Evolutionary conservation across 1,284 basidiomycete genomes (phyloP).

Genomic region (Austroboletus olivaceoglutinosus): DNA sequence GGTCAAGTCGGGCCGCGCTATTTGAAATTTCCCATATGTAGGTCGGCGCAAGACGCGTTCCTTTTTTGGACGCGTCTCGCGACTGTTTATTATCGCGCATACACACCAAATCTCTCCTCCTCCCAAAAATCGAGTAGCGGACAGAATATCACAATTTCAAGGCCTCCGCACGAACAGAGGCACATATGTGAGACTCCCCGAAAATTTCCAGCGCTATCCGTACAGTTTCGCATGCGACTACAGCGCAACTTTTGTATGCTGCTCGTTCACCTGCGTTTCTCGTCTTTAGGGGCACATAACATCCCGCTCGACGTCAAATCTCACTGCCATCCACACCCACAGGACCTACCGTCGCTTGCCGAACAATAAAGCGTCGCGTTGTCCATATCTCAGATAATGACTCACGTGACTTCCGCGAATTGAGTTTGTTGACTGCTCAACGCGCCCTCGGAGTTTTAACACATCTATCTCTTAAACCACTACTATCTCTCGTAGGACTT

Average conservation of each 20-base stretch:
- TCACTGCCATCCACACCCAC: constrained; percentile 2
- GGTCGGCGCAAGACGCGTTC: constrained; percentile 44
- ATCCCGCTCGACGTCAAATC: constrained; percentile 8
- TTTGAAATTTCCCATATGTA: constrained; percentile 29
- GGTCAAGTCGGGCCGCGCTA: constrained; percentile 21
- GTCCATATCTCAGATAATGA: constrained; percentile 34
- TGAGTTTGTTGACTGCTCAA: constrained; percentile 51
- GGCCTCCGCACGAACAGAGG: constrained; percentile 16
- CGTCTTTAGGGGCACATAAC: constrained; percentile 11
- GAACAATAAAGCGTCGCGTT: constrained; percentile 11
- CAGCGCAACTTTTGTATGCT: constrained; percentile 19
- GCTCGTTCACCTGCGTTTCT: constrained; percentile 16
- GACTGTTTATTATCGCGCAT: constrained; percentile 21
- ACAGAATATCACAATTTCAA: constrained; percentile 27
- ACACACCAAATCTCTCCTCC: constrained; percentile 37
- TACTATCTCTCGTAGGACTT: constrained; percentile 40
- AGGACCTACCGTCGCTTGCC: not conserved
- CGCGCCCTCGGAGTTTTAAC: constrained; percentile 59
- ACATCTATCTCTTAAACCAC: constrained; percentile 51
- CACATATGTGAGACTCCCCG: constrained; percentile 14
- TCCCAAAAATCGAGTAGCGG: constrained; percentile 32
- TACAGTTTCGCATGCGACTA: constrained; percentile 17
- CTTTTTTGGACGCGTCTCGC: constrained; percentile 39
- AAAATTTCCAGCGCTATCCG: constrained; percentile 15
- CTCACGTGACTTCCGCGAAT: constrained; percentile 39